These are phyloP conservation scores for Phytophthora ramorum DNA, from an alignment of 352 stramenopile genomes.

Conservation along the genomic window DNA sequence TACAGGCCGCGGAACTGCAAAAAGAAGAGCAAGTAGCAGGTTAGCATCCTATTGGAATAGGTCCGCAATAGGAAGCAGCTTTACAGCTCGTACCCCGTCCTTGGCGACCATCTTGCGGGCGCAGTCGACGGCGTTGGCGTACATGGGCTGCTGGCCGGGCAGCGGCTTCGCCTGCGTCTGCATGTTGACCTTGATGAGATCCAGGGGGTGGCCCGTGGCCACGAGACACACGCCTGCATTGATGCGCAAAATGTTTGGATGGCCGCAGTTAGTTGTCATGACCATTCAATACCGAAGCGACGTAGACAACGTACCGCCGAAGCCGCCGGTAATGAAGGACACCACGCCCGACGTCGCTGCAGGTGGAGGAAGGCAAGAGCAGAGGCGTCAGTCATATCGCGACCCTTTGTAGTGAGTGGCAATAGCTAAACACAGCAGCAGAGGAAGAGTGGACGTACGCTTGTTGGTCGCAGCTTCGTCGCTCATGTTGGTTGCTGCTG, in stretches of 20 bases:
- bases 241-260: not conserved
- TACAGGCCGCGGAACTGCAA: slow-evolving; percentile 88
- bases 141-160: slow-evolving; percentile 69
- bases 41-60: slow-evolving; percentile 3
- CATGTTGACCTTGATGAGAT: slow-evolving; percentile 97
- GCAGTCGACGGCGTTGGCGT: slow-evolving; percentile 91
- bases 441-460: slow-evolving; percentile 15
- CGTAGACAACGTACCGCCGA: slow-evolving; percentile 75
- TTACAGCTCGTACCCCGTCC: slow-evolving; percentile 83
- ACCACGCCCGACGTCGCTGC: slow-evolving; percentile 88
- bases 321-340: slow-evolving; percentile 94
- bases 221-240: slow-evolving; percentile 89
- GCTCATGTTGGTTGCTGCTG: slow-evolving; percentile 38
- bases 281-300: slow-evolving; percentile 7
- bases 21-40: slow-evolving; percentile 5
- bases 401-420: not conserved
- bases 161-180: slow-evolving; percentile 88
- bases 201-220: slow-evolving; percentile 94
- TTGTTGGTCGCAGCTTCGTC: slow-evolving; percentile 53
- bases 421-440: not conserved
- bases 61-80: not conserved
- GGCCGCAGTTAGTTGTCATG: not conserved
- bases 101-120: slow-evolving; percentile 92
- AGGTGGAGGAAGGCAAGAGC: slow-evolving; percentile 3
- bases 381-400: not conserved